phyloP scores from a whole-genome alignment of 495 filamentous ascomycete genomes.

The Xylaria flabelliformis region DNA sequence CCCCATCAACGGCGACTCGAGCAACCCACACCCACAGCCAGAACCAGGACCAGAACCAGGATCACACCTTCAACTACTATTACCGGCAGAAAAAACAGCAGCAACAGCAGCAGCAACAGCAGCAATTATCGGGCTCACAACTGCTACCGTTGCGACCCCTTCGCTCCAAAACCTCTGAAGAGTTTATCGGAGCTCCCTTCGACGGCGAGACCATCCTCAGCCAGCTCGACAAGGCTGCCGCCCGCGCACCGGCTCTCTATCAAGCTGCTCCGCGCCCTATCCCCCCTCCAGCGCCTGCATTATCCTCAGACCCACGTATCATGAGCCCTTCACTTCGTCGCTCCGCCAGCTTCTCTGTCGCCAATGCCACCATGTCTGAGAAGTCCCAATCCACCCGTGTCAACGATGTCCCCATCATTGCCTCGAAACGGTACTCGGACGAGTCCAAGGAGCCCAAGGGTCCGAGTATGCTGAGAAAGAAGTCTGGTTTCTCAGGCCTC shows the following conservation, averaged over 20 bases:
- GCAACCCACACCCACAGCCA: slow-evolving; percentile 34
- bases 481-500: slow-evolving; percentile 92
- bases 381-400: slow-evolving; percentile 54
- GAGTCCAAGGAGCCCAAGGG: slow-evolving; percentile 70
- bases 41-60: background rate
- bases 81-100: slow-evolving; percentile 3
- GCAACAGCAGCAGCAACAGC: slow-evolving; percentile 25
- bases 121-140: slow-evolving; percentile 42
- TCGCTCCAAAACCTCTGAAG: slow-evolving; percentile 69
- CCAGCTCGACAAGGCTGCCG: slow-evolving; percentile 69
- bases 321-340: slow-evolving; percentile 72
- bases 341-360: slow-evolving; percentile 78
- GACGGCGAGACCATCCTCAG: slow-evolving; percentile 72
- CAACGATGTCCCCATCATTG: slow-evolving; percentile 64
- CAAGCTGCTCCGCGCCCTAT: slow-evolving; percentile 44
- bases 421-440: slow-evolving; percentile 83
- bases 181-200: slow-evolving; percentile 72
- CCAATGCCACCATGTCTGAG: slow-evolving; percentile 55
- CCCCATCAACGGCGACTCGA: slow-evolving; percentile 53
- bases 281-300: slow-evolving; percentile 54
- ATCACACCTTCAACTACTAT: background rate
- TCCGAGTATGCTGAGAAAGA: slow-evolving; percentile 73
- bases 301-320: slow-evolving; percentile 62
- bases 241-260: slow-evolving; percentile 51
- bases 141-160: slow-evolving; percentile 53